Evolutionary conservation across 768 basidiomycete species (phyloP).

Genomic region (Rhizopogon vesiculosus): DNA sequence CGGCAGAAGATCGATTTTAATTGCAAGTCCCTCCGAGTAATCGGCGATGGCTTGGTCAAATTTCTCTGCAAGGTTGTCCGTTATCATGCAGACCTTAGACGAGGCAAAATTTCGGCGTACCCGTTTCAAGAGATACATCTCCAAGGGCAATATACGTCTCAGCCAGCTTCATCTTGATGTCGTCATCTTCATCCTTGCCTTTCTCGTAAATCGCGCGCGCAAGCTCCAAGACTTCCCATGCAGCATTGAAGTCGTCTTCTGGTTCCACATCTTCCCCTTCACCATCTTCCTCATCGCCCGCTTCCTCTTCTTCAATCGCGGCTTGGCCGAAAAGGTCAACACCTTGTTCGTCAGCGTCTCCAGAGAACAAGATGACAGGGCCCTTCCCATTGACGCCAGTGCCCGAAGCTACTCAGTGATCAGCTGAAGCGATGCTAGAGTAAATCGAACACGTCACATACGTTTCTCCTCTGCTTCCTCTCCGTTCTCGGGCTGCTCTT

Average conservation of each 20-base stretch:
- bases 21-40: slow-evolving; percentile 69
- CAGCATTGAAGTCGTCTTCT: slow-evolving; percentile 96
- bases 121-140: slow-evolving; percentile 96
- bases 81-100: background rate
- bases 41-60: slow-evolving; percentile 92
- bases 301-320: slow-evolving; percentile 45
- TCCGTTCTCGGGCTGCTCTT: slow-evolving; percentile 65
- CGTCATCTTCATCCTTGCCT: slow-evolving; percentile 51
- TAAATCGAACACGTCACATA: slow-evolving; percentile 8
- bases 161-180: slow-evolving; percentile 75
- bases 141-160: slow-evolving; percentile 89
- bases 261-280: slow-evolving; percentile 74
- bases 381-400: slow-evolving; percentile 37
- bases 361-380: slow-evolving; percentile 74
- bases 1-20: slow-evolving; percentile 74
- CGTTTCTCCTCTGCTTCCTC: slow-evolving; percentile 39
- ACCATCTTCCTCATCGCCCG: slow-evolving; percentile 49
- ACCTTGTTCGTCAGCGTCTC: slow-evolving; percentile 65
- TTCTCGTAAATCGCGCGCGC: slow-evolving; percentile 84
- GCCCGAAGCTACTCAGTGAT: slow-evolving; percentile 21
- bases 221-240: slow-evolving; percentile 97
- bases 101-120: slow-evolving; percentile 37
- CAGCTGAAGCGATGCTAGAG: background rate
- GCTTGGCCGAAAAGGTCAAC: slow-evolving; percentile 65
- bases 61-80: slow-evolving; percentile 57